phyloP scores from a whole-genome alignment of 371 early-diverging fungal species.

The Mortierella polycephala region DNA sequence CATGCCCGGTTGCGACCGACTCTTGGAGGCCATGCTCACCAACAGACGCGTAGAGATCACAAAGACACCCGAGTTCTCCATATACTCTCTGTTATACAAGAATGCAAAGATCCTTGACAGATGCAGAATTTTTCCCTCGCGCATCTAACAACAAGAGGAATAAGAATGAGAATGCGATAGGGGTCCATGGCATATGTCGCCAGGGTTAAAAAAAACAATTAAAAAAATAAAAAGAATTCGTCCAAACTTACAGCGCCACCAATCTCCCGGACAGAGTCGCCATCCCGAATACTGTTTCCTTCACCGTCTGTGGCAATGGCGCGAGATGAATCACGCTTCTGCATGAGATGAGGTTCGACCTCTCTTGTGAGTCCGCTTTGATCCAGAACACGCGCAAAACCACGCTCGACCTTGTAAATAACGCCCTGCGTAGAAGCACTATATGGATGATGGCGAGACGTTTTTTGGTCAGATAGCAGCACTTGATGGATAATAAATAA shows the following conservation, averaged over 20 bases:
- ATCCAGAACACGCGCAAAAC: constrained; percentile 80
- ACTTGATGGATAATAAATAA: not conserved
- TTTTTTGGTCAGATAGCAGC: too few species aligned
- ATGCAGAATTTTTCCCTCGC: constrained; percentile 58
- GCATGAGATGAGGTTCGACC: constrained; percentile 73
- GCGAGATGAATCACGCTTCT: constrained; percentile 71
- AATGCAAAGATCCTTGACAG: constrained; percentile 55
- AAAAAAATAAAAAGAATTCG: not conserved
- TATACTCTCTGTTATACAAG: constrained; percentile 45
- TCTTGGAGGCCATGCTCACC: constrained; percentile 55
- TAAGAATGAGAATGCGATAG: too few species aligned
- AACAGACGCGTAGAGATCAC: constrained; percentile 58
- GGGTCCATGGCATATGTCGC: too few species aligned
- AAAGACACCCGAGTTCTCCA: constrained; percentile 69
- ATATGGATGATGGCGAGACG: constrained; percentile 1
- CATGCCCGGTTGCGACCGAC: constrained; percentile 44
- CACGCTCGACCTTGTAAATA: constrained; percentile 85
- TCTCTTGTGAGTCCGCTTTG: constrained; percentile 79
- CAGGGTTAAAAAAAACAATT: too few species aligned
- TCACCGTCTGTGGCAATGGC: constrained; percentile 84
- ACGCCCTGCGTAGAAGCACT: constrained; percentile 83
- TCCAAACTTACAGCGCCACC: constrained; percentile 56
- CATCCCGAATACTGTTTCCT: constrained; percentile 80
- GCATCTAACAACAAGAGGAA: constrained; percentile 39
- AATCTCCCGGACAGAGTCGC: constrained; percentile 83